Base-by-base conservation (phyloP, 2,329 filamentous ascomycete genomes). In the Peltaster fructicola region DNA sequence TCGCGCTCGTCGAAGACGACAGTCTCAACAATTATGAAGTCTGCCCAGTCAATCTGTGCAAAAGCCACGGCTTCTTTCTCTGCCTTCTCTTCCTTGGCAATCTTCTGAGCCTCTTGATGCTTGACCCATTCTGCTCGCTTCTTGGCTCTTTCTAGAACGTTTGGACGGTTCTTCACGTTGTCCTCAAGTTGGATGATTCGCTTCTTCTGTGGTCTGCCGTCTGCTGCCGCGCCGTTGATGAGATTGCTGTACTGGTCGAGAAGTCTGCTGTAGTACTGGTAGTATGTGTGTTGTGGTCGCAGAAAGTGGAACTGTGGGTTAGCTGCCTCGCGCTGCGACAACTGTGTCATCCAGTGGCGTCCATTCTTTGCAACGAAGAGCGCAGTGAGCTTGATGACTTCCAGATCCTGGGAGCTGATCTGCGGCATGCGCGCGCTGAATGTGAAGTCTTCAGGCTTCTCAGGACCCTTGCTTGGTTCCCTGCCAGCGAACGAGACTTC, bases 261-360 rank as follows among this genome's bases (percentile, higher is more conserved):
- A 31, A 92, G 64, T 35, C 84, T 71, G 39, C 81, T 79, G 53
- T 93, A 95, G 57, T 88, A 95, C 49, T 85, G 84, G 57, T 95
- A 82, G 34, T 93, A 73, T 43, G 80, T 92, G 58, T 98, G 88
- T 44, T 92, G 90, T 9, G 84, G 81, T 26, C 85, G 73, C 26
- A 98, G 62, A 46, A 98, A 98, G 52, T 93, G 82, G 50, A 95
- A 98, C 48, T 98, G 85, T 38, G 73, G 82, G 52, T 93, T 95
- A 44, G 76, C 68, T 10, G 77, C 67, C 56, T 98, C 85, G 37
- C 80, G 71, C 54, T 92, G 85, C 13, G 78, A 80, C 34, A 98
- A 59, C 27, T 75, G 68, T 12, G 82, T 93, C 68, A 92, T 80
- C 55, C 88, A 98, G 32, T 76, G 73, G 32, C 84, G 73, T 8